These are phyloP conservation scores for Syzygium aromaticum DNA, from an alignment of 345 rosid species.

Conservation along the genomic window DNA sequence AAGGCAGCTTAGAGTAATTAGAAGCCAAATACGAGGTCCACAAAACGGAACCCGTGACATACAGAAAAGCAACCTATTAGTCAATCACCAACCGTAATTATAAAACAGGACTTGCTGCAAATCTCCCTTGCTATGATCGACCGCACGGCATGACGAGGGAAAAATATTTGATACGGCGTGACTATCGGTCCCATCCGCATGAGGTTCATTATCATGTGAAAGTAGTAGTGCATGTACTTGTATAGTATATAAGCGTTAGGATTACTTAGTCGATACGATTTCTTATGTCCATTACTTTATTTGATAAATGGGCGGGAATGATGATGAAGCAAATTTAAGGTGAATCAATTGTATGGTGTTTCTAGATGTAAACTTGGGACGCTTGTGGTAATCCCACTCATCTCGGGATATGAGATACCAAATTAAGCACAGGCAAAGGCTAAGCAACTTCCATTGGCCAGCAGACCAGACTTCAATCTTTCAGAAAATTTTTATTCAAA, in stretches of 20 bases:
- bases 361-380: not conserved
- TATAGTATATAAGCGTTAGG: not conserved
- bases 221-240: not conserved
- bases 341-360: not conserved
- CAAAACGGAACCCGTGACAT: not conserved
- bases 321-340: too few relatives aligned
- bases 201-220: not conserved
- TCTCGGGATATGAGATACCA: too few relatives aligned
- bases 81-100: not conserved
- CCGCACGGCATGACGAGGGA: rapidly evolving
- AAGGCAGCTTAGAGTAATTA: not conserved
- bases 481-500: not conserved
- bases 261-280: not conserved
- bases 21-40: not conserved
- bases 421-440: too few relatives aligned
- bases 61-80: not conserved
- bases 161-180: not conserved
- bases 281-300: not conserved
- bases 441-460: too few relatives aligned
- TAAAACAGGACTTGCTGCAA: not conserved
- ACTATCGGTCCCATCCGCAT: too few relatives aligned
- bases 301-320: too few relatives aligned
- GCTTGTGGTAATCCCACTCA: not conserved
- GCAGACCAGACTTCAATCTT: not conserved
- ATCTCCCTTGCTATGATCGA: not conserved